Conservation (phyloP, 2,329 filamentous ascomycete species). For the Colletotrichum tamarilloi region DNA sequence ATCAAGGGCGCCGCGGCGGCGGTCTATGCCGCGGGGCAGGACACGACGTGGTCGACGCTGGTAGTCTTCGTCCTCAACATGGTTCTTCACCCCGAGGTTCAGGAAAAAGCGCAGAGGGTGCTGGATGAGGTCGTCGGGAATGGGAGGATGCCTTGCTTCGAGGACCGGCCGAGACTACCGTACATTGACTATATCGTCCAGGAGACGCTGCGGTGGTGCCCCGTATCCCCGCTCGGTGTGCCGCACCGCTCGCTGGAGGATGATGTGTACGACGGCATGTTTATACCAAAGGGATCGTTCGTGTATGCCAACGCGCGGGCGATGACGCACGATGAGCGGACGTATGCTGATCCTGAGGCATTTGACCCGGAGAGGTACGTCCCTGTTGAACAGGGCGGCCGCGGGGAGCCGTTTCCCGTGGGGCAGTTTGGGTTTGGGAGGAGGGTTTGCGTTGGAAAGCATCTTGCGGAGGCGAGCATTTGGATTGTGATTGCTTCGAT, state of each 20-base stretch:
- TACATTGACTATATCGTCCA: slow-evolving; percentile 61
- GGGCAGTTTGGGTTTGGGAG: slow-evolving; percentile 58
- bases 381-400: slow-evolving; percentile 41
- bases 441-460: slow-evolving; percentile 55
- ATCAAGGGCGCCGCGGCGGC: slow-evolving; percentile 60
- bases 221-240: slow-evolving; percentile 60
- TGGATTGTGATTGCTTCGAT: slow-evolving; percentile 53
- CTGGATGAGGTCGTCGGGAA: slow-evolving; percentile 59
- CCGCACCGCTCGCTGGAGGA: slow-evolving; percentile 61
- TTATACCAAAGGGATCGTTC: slow-evolving; percentile 63
- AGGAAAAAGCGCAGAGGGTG: slow-evolving; percentile 55
- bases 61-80: slow-evolving; percentile 28
- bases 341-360: slow-evolving; percentile 52
- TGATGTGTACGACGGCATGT: slow-evolving; percentile 65
- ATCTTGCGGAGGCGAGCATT: slow-evolving; percentile 63
- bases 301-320: slow-evolving; percentile 54
- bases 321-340: slow-evolving; percentile 53
- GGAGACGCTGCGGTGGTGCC: slow-evolving; percentile 58
- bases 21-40: slow-evolving; percentile 58
- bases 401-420: slow-evolving; percentile 56
- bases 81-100: slow-evolving; percentile 50
- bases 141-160: slow-evolving; percentile 56
- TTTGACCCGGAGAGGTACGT: slow-evolving; percentile 61
- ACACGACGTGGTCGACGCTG: slow-evolving; percentile 57
- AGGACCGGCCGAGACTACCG: slow-evolving; percentile 54